Evolutionary conservation across 2,329 filamentous ascomycete genomes (phyloP).

Genomic region (Diaporthe sp.): DNA sequence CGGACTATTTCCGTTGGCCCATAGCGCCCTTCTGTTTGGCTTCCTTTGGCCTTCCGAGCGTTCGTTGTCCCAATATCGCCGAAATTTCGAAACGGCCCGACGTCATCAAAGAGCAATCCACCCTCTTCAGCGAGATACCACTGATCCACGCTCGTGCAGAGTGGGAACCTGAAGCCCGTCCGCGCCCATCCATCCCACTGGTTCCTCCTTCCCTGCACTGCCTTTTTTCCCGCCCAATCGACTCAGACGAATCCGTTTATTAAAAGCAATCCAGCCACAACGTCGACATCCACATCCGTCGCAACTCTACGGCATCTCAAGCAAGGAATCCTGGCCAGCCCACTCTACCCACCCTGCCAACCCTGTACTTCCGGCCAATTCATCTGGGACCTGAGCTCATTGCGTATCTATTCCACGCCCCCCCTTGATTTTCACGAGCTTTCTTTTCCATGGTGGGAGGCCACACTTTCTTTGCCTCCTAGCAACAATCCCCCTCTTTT

Average conservation of each 20-base stretch:
- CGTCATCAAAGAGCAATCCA: constrained; percentile 32
- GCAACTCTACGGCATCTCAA: constrained; percentile 25
- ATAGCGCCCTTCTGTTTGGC: constrained; percentile 6
- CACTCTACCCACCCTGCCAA: constrained; percentile 23
- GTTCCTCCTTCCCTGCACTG: constrained; percentile 34
- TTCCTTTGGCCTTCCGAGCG: constrained; percentile 4
- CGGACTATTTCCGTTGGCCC: constrained; percentile 30
- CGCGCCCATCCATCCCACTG: constrained; percentile 18
- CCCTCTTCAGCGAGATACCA: constrained; percentile 26
- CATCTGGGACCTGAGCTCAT: constrained; percentile 22
- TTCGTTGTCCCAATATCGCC: constrained; percentile 17
- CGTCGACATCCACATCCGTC: constrained; percentile 24
- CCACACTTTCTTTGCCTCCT: constrained; percentile 10
- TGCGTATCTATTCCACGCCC: constrained; percentile 20
- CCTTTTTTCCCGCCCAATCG: constrained; percentile 30
- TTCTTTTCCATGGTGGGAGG: constrained; percentile 17
- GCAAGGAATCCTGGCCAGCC: constrained; percentile 32
- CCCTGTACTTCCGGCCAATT: constrained; percentile 25
- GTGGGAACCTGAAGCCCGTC: constrained; percentile 19
- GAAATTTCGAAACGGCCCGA: constrained; percentile 37
- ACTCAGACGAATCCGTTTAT: constrained; percentile 24
- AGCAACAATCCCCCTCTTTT: constrained; percentile 1
- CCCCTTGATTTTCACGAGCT: constrained; percentile 25
- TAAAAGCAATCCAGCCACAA: constrained; percentile 26
- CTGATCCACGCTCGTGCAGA: constrained; percentile 26